Evolutionary conservation across 2,329 filamentous ascomycete genomes (phyloP).

Genomic region (Fusarium agapanthi): DNA sequence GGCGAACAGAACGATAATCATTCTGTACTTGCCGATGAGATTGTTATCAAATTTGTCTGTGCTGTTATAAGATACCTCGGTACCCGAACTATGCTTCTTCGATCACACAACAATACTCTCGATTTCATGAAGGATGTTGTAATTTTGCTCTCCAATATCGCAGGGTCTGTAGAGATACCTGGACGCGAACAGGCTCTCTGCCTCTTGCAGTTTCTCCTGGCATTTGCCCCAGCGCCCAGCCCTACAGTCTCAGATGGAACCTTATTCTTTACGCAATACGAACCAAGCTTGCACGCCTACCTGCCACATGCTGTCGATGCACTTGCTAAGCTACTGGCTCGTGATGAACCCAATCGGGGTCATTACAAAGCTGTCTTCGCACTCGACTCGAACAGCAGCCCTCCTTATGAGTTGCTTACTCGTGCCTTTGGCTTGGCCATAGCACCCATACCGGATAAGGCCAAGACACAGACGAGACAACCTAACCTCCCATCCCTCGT

Average conservation of each 20-base stretch:
- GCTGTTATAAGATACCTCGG: constrained; percentile 86
- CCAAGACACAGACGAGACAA: constrained; percentile 60
- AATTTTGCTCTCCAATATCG: constrained; percentile 87
- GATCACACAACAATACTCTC: constrained; percentile 83
- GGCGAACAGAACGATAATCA: constrained; percentile 72
- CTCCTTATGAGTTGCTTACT: constrained; percentile 83
- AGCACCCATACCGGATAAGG: constrained; percentile 79
- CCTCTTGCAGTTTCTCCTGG: constrained; percentile 86
- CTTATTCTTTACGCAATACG: constrained; percentile 82
- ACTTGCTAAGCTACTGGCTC: constrained; percentile 87
- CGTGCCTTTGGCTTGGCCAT: constrained; percentile 88
- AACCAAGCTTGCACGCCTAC: constrained; percentile 84
- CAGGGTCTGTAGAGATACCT: constrained; percentile 81
- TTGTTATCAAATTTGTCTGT: constrained; percentile 84
- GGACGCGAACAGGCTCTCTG: constrained; percentile 87
- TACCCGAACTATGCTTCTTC: constrained; percentile 85
- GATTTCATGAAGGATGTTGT: constrained; percentile 98
- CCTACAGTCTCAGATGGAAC: constrained; percentile 66
- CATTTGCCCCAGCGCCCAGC: constrained; percentile 84
- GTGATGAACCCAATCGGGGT: constrained; percentile 90
- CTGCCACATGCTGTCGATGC: constrained; percentile 90
- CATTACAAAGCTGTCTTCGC: constrained; percentile 86
- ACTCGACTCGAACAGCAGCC: constrained; percentile 69
- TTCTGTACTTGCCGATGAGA: constrained; percentile 74
- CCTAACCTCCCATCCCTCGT: constrained; percentile 72